These are phyloP conservation scores for Chlamydomonas schloesseri DNA, from an alignment of 139 green algal genomes.

Conservation along the genomic window DNA sequence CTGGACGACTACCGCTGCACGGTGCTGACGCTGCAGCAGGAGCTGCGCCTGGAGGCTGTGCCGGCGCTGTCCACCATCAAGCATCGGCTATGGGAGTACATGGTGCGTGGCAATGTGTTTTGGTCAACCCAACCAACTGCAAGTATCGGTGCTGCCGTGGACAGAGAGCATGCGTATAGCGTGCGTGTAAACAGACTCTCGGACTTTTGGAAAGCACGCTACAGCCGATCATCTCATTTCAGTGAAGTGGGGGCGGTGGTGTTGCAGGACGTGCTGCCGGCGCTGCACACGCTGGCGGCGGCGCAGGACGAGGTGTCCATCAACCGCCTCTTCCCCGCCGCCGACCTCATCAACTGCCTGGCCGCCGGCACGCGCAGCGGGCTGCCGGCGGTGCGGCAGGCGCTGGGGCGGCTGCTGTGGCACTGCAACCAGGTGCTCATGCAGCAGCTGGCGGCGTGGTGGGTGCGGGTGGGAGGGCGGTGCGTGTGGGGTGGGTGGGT, in stretches of 20 bases:
- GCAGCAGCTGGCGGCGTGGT: slow-evolving; percentile 89
- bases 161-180: no score
- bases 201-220: no score
- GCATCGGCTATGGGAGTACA: slow-evolving; percentile 77
- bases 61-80: slow-evolving; percentile 70
- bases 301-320: not conserved
- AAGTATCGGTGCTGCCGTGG: no score
- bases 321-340: slow-evolving; percentile 43
- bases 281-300: slow-evolving; percentile 71
- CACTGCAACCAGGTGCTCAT: slow-evolving; percentile 90
- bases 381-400: slow-evolving; percentile 79
- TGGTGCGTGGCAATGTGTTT: slow-evolving; percentile 52
- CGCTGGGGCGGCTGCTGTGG: slow-evolving; percentile 83
- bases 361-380: slow-evolving; percentile 63
- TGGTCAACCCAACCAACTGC: no score
- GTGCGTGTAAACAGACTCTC: no score
- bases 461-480: not conserved
- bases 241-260: no score
- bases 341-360: slow-evolving; percentile 72
- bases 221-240: no score
- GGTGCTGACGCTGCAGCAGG: slow-evolving; percentile 78
- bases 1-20: slow-evolving; percentile 82
- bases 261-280: slow-evolving; percentile 79
- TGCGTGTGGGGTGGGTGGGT: no score
- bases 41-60: slow-evolving; percentile 54